Base-by-base conservation (phyloP, 73 alveolate genomes). In the Tetrahymena borealis region DNA sequence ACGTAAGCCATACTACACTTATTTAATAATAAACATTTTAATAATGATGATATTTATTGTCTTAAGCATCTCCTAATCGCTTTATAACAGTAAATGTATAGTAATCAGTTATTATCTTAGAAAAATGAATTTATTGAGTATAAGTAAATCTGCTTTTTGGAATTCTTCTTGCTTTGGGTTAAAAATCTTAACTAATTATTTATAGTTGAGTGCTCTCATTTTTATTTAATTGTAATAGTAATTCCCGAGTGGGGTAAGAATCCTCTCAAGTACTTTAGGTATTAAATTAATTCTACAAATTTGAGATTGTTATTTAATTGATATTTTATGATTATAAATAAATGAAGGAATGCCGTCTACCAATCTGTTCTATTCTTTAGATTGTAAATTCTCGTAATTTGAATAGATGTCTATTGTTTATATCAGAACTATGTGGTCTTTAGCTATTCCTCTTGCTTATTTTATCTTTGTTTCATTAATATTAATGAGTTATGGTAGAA, bases 371-470 rank as follows among this genome's bases (percentile, higher is more conserved):
- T 92, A 92, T 78, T 92, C 95, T 0, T 18, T 92, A 39, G 95
- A 92, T 38, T 92, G 95, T 28, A 78, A 77, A 28, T 78, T 92
- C 32, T 28, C 40, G 31, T 20, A 78, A 36, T 32, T 78, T 2
- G 16, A 39, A 18, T 78, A 92, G 13, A 92, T 92, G 31, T 15
- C 60, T 18, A 85, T 92, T 5, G 78, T 92, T 41, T 92, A 92
- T 38, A 33, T 92, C 12, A 92, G 95, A 78, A 24, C 90, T 39
- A 37, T 92, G 24, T 92, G 95, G 95, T 78, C 92, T 36, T 92
- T 92, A 78, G 16, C 78, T 15, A 92, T 92, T 79, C 95, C 95
- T 18, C 11, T 92, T n/a, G 15, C 78, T 11, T 92, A 92, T 36
- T 37, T 78, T 20, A 7, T 78, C 15, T 11, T 85, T 4, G 33